Evolutionary conservation across 345 rosid species (phyloP), one percentile per base, ranked within the genome.

Genomic region (Dimocarpus longan): DNA sequence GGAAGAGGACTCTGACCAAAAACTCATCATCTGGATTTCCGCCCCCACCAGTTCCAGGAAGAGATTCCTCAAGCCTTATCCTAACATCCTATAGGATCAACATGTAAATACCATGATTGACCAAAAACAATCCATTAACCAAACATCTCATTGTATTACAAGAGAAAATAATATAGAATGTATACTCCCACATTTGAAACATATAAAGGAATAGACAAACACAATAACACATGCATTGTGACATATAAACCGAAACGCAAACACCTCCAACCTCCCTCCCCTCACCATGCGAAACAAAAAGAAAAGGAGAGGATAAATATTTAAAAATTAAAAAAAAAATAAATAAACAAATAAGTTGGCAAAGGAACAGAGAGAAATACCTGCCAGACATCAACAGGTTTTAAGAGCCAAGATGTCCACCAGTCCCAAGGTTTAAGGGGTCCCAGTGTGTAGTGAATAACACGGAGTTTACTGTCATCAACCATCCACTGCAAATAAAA

Each of bases 401-500:
- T 93, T 80, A 95, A 83, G 28, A 95, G 92, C 99, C 99, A 95
- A 62, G 97, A 91, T 22, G 98, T 95, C 95, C 96, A 93, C 97
- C 99, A 95, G 79, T 95, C 99, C 98, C 98, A 95, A 73, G 99
- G 98, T 80, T 95, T 95, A 71, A 93, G 93, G 62, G 97, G 97
- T 18, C 99, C 98, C 66, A 95, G 95, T 4, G 97, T 95, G 75
- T 93, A 95, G 88, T 95, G 99, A 83, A 95, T 95, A 66, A 95
- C 93, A 74, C 79, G 92, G 44, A 95, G 98, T 77, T 95, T 91
- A 71, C 83, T 90, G 82, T 95, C 99, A 78, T 95, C 87, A 15
- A 95, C 99, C 99, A 95, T 95, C 99, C 98, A 95, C 98, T 95
- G 91, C 80, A 85, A n/a, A 68, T 26, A 60, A 16, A 81, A 66